phyloP scores from a whole-genome alignment of 495 filamentous ascomycete species.

The Penicillium maclennaniae region DNA sequence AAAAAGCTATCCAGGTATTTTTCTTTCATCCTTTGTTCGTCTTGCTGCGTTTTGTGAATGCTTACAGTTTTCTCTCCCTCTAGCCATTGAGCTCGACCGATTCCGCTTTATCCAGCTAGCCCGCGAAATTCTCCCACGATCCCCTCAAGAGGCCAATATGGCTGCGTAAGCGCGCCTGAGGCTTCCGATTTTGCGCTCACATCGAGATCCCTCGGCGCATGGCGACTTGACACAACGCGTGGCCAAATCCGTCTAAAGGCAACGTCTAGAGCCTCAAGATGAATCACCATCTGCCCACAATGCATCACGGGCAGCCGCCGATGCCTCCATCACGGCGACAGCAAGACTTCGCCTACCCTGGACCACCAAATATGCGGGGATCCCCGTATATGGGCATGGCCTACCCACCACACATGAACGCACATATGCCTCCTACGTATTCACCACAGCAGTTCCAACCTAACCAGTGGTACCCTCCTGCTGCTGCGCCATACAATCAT shows the following conservation, averaged over 20 bases:
- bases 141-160: conserved; percentile 30
- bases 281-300: conserved; percentile 52
- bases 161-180: conserved; percentile 31
- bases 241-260: conserved; percentile 38
- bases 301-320: conserved; percentile 54
- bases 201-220: conserved; percentile 32
- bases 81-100: conserved; percentile 5
- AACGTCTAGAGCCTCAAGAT: conserved; percentile 44
- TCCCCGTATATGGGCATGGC: conserved; percentile 47
- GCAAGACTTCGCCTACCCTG: conserved; percentile 48
- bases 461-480: conserved; percentile 43
- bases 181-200: conserved; percentile 20
- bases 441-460: conserved; percentile 43
- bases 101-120: conserved; percentile 5
- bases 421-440: conserved; percentile 41
- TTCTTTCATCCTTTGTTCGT: neutral
- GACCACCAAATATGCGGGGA: conserved; percentile 43
- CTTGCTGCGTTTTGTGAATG: conserved; percentile 7
- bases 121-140: conserved; percentile 9
- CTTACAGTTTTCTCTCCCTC: conserved; percentile 10
- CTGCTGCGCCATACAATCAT: conserved; percentile 34
- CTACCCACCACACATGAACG: conserved; percentile 45
- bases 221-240: conserved; percentile 47
- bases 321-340: conserved; percentile 47
- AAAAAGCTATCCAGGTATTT: conserved; percentile 3